These are phyloP conservation scores for Populus deltoides DNA, from an alignment of 345 rosid genomes.

Conservation along the genomic window DNA sequence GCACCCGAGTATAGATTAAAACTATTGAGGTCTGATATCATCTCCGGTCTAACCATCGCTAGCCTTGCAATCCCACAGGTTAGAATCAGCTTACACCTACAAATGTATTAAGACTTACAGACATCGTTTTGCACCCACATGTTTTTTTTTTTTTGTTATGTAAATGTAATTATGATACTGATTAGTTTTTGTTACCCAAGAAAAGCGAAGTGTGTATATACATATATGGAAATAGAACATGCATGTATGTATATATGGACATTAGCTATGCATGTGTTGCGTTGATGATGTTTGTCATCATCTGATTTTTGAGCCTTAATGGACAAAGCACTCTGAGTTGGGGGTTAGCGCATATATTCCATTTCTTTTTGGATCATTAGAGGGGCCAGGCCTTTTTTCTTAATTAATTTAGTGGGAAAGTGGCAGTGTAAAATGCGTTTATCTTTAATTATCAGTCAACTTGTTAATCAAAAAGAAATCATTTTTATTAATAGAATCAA, in stretches of 20 bases:
- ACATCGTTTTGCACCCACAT: background rate
- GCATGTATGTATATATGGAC: background rate
- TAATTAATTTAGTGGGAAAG: background rate
- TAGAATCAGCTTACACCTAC: background rate
- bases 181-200: background rate
- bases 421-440: slow-evolving; percentile 11
- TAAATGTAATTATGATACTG: background rate
- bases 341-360: slow-evolving; percentile 19
- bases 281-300: slow-evolving; percentile 1
- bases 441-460: background rate
- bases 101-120: background rate
- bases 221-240: background rate
- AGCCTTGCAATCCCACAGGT: slow-evolving; percentile 99
- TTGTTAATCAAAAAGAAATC: background rate
- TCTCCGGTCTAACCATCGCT: slow-evolving; percentile 98
- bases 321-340: slow-evolving; percentile 20
- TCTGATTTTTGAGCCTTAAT: background rate
- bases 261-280: background rate
- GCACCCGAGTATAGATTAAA: slow-evolving; percentile 55
- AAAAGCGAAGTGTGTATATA: background rate
- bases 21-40: slow-evolving; percentile 73
- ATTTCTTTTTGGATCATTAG: slow-evolving; percentile 22
- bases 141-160: background rate
- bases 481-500: background rate
- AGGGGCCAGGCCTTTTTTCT: slow-evolving; percentile 1